Conservation (phyloP, 2,329 filamentous ascomycete genomes). For the Sporothrix inflata region DNA sequence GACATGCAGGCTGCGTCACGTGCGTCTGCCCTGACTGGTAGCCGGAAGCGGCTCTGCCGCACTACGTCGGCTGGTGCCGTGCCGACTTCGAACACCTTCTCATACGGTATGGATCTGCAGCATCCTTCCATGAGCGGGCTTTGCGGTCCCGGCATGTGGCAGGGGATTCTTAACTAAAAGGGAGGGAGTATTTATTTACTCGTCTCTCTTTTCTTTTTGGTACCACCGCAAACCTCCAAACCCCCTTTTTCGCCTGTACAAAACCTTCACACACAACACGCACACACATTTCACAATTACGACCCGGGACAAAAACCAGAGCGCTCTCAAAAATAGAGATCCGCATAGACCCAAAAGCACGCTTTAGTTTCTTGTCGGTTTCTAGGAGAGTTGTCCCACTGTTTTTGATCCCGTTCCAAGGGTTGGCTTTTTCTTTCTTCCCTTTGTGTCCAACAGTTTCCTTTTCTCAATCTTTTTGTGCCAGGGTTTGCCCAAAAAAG, state of each 20-base stretch:
- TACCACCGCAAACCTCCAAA: background rate
- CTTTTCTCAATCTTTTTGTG: slow-evolving; percentile 26
- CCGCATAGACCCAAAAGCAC: slow-evolving; percentile 10
- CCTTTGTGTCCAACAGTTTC: slow-evolving; percentile 20
- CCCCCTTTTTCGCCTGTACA: background rate
- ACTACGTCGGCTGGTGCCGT: slow-evolving; percentile 17
- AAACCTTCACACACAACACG: slow-evolving; percentile 17
- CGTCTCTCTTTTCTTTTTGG: slow-evolving; percentile 31
- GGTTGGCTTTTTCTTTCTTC: slow-evolving; percentile 18
- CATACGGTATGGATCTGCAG: slow-evolving; percentile 43
- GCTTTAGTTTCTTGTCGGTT: slow-evolving; percentile 3
- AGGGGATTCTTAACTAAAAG: slow-evolving; percentile 61
- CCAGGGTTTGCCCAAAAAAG: slow-evolving; percentile 23
- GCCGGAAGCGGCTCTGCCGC: slow-evolving; percentile 69
- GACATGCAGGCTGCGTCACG: slow-evolving; percentile 28
- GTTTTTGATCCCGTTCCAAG: slow-evolving; percentile 32
- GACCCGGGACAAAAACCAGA: background rate
- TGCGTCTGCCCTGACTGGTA: slow-evolving; percentile 49
- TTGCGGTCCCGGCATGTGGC: slow-evolving; percentile 68
- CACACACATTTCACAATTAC: background rate
- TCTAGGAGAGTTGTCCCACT: background rate
- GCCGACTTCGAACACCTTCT: slow-evolving; percentile 21
- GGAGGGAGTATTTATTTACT: slow-evolving; percentile 17
- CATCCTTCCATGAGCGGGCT: slow-evolving; percentile 56
- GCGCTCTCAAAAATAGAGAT: background rate